Evolutionary conservation across 306 rosid genomes (phyloP), one percentile per base, ranked within the genome.

Genomic region (Sphenostylis stenocarpa): DNA sequence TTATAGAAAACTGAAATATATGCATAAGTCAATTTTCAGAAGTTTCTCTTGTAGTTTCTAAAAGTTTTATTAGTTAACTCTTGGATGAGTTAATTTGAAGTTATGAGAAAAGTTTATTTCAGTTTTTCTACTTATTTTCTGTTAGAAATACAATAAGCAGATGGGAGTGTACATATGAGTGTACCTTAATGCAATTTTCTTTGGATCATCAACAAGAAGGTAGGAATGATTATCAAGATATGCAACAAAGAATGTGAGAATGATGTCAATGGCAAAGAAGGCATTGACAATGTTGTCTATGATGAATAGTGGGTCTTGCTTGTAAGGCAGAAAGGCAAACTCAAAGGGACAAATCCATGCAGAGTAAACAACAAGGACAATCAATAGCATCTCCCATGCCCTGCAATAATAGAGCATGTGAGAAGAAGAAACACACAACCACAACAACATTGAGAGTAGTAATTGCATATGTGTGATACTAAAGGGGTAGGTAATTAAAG

Each of bases 321-420:
- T 84, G 76, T 85, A 80, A 61, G 97, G 71, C 29, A 95, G 86
- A 81, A 95, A 95, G 47, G 97, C 96, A 41, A 95, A 92, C 80
- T 95, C 93, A 43, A 92, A 95, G 0, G 97, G 97, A 80, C 91
- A 95, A 72, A 95, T 89, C 98, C 98, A 92, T 49, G 98, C 97
- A 2, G 97, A 95, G 87, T 95, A 95, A 47, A 92, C 73, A 29
- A 95, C 98, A 9, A 95, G 86, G 66, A 88, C 70, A 58, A 95
- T 87, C 64, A 95, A 79, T 47, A 88, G 74, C 86, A 82, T 86
- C 92, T 92, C 92, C 98, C 98, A 95, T 41, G 97, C 91, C 88
- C 97, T 95, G 93, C 45, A 80, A 82, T 0, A 21, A 70, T 11
- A 61, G n/a, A n/a, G 55, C 8, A 38, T 23, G 73, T 67, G 64